Base-by-base conservation (phyloP, 2,329 filamentous ascomycete species). In the Neonectria ditissima region DNA sequence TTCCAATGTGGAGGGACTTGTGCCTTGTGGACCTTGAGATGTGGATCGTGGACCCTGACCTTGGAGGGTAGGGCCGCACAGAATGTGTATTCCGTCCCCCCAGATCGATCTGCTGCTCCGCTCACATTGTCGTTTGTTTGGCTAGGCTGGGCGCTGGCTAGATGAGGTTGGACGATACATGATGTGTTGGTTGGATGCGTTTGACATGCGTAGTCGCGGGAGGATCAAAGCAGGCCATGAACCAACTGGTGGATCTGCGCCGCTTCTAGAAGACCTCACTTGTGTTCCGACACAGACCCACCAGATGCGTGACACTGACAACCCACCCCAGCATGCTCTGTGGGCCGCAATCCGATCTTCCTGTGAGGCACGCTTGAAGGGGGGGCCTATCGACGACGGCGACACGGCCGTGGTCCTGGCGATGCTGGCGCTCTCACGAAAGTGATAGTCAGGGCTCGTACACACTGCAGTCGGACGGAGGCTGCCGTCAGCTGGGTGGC, bases 231-330 rank as follows among this genome's bases (percentile, higher is more conserved):
- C 37, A 34, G 45, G 47, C 30, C 58, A 60, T 26, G 34, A 37
- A n/a, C 47, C 39, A 52, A 24, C 47, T 43, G n/a, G 41, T 54
- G 47, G 59, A 22, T 32, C 11, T 34, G 14, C 30, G 32, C 39
- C 34, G 39, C 41, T 62, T 62, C 59, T 62, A 62, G 59, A 62
- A 62, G 47, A 6, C 34, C 34, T 37, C 34, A 37, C 34, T n/a
- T 37, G 34, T 37, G 14, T n/a, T 37, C 34, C 54, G 22, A 44
- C 28, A n/a, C 32, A 47, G 54, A 43, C 34, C 59, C 59, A 58
- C 54, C 26, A 32, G 34, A 37, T 37, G 34, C 34, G 34, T 37
- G 50, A 55, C 51, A 43, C 50, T 59, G 39, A 44, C 34, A 37
- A n/a, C 34, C 14, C 34, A 37, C 32, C 34, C 34, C 14, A 37